These are phyloP conservation scores for Aspergillus puulaauensis DNA, from an alignment of 2,329 filamentous ascomycete genomes.

Conservation along the genomic window DNA sequence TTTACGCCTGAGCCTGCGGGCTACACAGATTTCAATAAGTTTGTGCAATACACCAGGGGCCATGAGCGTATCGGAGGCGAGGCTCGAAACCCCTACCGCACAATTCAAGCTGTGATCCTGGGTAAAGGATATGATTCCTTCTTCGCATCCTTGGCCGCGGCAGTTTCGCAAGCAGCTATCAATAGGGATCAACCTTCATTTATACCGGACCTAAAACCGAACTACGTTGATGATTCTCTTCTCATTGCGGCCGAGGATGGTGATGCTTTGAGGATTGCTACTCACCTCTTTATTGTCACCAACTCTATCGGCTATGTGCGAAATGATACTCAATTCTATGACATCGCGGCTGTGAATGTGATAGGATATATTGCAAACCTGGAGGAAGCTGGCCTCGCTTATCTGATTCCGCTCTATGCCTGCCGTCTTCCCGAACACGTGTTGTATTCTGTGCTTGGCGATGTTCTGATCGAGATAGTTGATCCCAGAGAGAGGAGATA, in stretches of 20 bases:
- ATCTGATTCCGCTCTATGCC: conserved; percentile 84
- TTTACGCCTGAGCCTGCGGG: conserved; percentile 57
- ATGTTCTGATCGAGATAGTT: conserved; percentile 72
- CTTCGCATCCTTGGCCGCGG: conserved; percentile 41
- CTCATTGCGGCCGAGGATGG: conserved; percentile 46
- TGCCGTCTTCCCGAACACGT: conserved; percentile 69
- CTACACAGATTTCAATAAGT: conserved; percentile 38
- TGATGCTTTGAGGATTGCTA: conserved; percentile 66
- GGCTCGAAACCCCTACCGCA: conserved; percentile 45
- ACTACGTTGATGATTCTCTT: conserved; percentile 50
- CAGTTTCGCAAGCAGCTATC: conserved; percentile 36
- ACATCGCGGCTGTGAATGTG: conserved; percentile 64
- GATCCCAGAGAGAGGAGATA: conserved; percentile 64
- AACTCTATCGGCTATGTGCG: conserved; percentile 57
- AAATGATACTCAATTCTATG: conserved; percentile 55
- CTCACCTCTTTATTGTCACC: conserved; percentile 67
- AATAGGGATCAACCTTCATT: conserved; percentile 29
- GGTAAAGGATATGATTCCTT: conserved; percentile 43
- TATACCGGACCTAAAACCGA: conserved; percentile 48
- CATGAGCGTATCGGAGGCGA: conserved; percentile 39
- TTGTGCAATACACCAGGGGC: conserved; percentile 35
- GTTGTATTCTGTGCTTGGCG: conserved; percentile 69
- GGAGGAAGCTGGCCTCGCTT: conserved; percentile 68
- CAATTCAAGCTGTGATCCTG: conserved; percentile 45
- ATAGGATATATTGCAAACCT: conserved; percentile 80